Conservation (phyloP, 2,329 filamentous ascomycete genomes). For the Ophiocordyceps robertsii region DNA sequence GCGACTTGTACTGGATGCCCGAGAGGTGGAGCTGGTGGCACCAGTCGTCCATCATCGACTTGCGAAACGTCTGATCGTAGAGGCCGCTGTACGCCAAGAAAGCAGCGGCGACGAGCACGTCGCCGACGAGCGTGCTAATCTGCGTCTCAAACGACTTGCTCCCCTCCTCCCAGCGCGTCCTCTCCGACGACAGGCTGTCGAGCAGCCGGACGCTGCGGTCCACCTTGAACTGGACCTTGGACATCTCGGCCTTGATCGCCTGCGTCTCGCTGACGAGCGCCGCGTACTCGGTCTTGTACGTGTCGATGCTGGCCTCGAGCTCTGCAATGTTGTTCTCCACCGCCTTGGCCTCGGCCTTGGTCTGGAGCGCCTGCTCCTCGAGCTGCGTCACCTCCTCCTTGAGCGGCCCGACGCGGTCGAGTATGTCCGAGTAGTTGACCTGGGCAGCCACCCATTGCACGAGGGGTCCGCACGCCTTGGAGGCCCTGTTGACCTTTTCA, state of each 20-base stretch:
- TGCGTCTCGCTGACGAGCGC: constrained; percentile 93
- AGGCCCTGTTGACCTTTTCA: constrained; percentile 89
- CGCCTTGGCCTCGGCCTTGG: constrained; percentile 83
- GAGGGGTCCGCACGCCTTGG: constrained; percentile 89
- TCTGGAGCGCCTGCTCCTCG: constrained; percentile 79
- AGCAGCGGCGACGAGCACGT: constrained; percentile 89
- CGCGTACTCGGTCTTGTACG: constrained; percentile 93
- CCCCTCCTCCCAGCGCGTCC: constrained; percentile 86
- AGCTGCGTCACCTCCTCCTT: constrained; percentile 79
- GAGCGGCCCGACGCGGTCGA: constrained; percentile 85
- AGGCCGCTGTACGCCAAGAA: constrained; percentile 95
- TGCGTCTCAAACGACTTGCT: constrained; percentile 98
- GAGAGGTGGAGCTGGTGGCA: constrained; percentile 83
- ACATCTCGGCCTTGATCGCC: constrained; percentile 95
- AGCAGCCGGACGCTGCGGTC: constrained; percentile 89
- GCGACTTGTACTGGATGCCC: constrained; percentile 84
- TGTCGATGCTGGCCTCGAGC: constrained; percentile 81
- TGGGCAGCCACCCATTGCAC: constrained; percentile 97
- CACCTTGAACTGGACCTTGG: constrained; percentile 92
- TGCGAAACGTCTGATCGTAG: constrained; percentile 96
- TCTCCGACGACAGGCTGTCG: constrained; percentile 88
- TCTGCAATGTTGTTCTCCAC: constrained; percentile 77
- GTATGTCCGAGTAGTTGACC: constrained; percentile 93
- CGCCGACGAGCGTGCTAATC: constrained; percentile 89
- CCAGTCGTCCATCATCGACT: constrained; percentile 97